Base-by-base conservation (phyloP, 495 filamentous ascomycete species). In the Talaromyces adpressus region DNA sequence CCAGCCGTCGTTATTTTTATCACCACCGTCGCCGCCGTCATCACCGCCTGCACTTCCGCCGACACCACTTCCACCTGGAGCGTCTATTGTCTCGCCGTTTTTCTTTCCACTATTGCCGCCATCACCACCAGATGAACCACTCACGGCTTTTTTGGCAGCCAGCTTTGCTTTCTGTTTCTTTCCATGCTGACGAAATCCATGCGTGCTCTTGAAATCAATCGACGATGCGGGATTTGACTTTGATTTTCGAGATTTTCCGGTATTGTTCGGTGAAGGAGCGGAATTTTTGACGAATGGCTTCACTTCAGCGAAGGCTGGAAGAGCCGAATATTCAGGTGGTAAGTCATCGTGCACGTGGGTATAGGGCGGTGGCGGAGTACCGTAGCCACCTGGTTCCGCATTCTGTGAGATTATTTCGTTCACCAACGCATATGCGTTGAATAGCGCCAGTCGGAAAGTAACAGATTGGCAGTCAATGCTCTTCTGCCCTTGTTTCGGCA, bases 181-280 rank as follows among this genome's bases (percentile, higher is more conserved):
- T 25, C 71, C 77, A 51, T 76, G 79, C 65, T 83, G 83, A 0
- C 81, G 79, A 22, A 80, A 71, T n/a, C 73, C 79, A 39, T 75
- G 70, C 7, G 75, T 67, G 32, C 79, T 81, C 62, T 85, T 84
- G 53, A 85, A 81, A 69, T 84, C 81, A 47, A 83, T 78, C 23
- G 76, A 72, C 9, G 54, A 45, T 14, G 25, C 18, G 25, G 45
- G 39, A 1, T 14, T 18, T 12, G 62, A 25, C 53, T 57, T 58
- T 20, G 27, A 18, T 12, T 23, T 18, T 68, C 71, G 16, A 34
- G 36, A 47, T 64, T 62, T 67, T 45, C 52, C 72, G 63, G 52
- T 68, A 68, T 60, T 75, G 66, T 60, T 73, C 62, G 52, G 64
- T 62, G 56, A 57, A 0, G 67, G 68, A 6, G 65, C 68, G 6